A percentile compares a stretch with the other conserved stretches of the same genome.
Conservation (phyloP, 2,329 filamentous ascomycete genomes). For the Aspergillus novoparasiticus region DNA sequence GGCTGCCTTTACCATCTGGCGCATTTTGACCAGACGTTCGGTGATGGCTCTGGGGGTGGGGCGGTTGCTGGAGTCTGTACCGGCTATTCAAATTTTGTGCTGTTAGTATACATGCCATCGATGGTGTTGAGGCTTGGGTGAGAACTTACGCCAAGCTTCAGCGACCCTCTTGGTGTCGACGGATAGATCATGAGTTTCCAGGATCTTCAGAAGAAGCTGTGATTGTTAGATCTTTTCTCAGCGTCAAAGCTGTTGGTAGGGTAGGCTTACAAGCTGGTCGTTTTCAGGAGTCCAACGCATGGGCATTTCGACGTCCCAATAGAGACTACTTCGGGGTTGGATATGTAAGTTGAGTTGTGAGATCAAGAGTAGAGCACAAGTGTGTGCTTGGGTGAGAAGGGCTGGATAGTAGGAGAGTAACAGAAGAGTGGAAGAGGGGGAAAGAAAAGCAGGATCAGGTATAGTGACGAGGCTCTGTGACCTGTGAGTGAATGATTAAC, state of each 20-base stretch:
- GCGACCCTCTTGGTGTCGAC: conserved; percentile 39
- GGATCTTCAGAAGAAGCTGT: conserved; percentile 44
- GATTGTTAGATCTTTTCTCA: neutral
- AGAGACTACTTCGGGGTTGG: neutral
- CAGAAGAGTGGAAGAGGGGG: neutral
- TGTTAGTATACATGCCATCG: neutral
- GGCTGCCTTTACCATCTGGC: conserved; percentile 22
- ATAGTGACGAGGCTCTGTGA: neutral
- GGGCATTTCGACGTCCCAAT: conserved; percentile 30
- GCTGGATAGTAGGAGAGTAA: neutral
- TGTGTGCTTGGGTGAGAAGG: neutral
- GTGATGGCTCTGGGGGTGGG: conserved; percentile 45
- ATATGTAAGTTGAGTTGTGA: neutral
- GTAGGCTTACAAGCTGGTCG: conserved; percentile 36
- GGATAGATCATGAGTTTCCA: conserved; percentile 41
- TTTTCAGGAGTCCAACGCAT: conserved; percentile 40
- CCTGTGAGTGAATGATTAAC: neutral
- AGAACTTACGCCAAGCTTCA: conserved; percentile 42
- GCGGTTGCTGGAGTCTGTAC: conserved; percentile 18
- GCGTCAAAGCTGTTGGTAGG: neutral
- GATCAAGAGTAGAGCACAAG: neutral
- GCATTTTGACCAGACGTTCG: conserved; percentile 42
- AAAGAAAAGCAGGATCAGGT: neutral
- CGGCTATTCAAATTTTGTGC: neutral
- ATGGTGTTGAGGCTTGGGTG: neutral